A percentile compares a stretch with the other conserved stretches of the same genome.
Conservation (phyloP, 768 basidiomycete species). For the Termitomyces sp. region DNA sequence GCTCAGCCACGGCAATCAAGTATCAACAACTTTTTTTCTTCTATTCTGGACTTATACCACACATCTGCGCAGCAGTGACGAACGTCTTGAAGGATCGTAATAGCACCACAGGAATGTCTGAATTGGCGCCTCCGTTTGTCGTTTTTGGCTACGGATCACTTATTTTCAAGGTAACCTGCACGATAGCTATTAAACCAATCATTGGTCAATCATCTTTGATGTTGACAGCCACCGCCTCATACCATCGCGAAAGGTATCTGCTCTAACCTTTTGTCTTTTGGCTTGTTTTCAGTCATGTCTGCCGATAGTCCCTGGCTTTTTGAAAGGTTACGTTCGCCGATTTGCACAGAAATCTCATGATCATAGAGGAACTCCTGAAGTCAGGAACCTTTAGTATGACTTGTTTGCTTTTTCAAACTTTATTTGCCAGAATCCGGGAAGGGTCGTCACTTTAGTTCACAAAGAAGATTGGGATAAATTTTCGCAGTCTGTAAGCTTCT, state of each 20-base stretch:
- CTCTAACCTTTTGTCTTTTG: neutral
- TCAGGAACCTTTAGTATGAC: constrained; percentile 18
- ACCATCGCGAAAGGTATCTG: constrained; percentile 57
- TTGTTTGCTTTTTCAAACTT: neutral
- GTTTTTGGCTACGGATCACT: constrained; percentile 93
- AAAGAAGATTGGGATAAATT: constrained; percentile 84
- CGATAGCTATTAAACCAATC: neutral
- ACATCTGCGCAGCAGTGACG: neutral
- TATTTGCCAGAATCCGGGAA: constrained; percentile 60
- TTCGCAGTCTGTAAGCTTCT: constrained; percentile 50
- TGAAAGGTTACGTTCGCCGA: constrained; percentile 86
- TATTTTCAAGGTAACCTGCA: constrained; percentile 74
- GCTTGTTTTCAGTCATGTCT: neutral
- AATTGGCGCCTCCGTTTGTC: constrained; percentile 37
- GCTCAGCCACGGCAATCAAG: too few relatives aligned
- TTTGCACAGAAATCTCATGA: constrained; percentile 93
- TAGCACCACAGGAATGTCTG: neutral
- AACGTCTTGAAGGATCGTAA: neutral
- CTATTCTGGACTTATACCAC: neutral
- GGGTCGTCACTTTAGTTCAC: constrained; percentile 87
- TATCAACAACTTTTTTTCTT: too few relatives aligned
- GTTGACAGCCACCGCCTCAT: constrained; percentile 73
- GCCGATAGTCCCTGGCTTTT: constrained; percentile 62
- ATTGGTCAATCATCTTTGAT: neutral
- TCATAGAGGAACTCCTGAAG: constrained; percentile 87